Base-by-base conservation (phyloP, 371 early-diverging fungal species). In the Mortierella sp. region DNA sequence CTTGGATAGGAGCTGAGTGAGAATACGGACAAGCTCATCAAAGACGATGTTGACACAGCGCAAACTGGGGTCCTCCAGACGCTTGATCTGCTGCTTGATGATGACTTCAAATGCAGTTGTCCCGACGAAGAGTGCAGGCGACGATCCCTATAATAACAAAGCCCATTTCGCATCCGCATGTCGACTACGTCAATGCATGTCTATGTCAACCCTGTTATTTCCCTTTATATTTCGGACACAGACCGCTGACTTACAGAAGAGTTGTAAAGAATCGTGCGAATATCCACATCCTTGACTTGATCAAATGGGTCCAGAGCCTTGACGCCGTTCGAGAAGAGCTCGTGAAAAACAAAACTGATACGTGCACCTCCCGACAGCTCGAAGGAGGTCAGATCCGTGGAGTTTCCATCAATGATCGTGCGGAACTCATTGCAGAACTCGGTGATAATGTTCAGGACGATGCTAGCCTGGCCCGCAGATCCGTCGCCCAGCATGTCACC, bases 351-450 rank as follows among this genome's bases (percentile, higher is more conserved):
- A 88, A 95, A 99, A 68, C 93, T 90, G 56, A 99, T 95, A 73
- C 99, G 93, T 4, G 99, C 99, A 70, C 99, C 99, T 61, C 99
- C 99, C 28, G 94, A 90, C 5, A 99, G 85, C 82, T 99, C 99
- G 81, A 91, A 93, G 42, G 93, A 89, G 4, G 96, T 89, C 30
- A 97, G 83, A 51, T 98, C 98, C 50, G 92, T 89, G 6, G 97
- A 92, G 56, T 94, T 96, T 69, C 98, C 99, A 60, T 97, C 97
- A 50, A 99, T 90, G 41, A 96, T 86, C 15, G 95, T 92, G 48
- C 95, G 89, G 84, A 96, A 98, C 70, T 98, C 98, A 55, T 83
- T 94, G 70, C 93, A 93, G 73, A 99, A 98, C 79, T 99, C 99
- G 21, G 99, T 98, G 63, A 99, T 97, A 49, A 97, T 93, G 72